Base-by-base conservation (phyloP, 805 yeast genomes). In the Pichia kluyveri region DNA sequence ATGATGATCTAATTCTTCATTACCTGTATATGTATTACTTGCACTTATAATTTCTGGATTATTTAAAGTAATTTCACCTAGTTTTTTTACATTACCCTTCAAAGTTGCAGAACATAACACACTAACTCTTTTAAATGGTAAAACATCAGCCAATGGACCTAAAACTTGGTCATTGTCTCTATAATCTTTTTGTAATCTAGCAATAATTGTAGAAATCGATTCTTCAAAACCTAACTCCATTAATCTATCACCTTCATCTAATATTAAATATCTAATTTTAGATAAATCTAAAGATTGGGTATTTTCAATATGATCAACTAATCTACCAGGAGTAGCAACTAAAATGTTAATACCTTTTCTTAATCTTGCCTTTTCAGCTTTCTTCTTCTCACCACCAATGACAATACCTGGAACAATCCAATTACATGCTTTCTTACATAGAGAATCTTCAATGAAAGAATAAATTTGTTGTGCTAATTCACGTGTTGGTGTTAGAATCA, bases 341-440 rank as follows among this genome's bases (percentile, higher is more conserved):
- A 93, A 73, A 34, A 93, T 81, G 64, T 93, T 93, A 34, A 90
- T 95, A 54, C 99, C 99, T 64, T 91, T 91, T 61, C 99, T 77
- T 34, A 93, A 68, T 58, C 99, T 71, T 1, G 98, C 97, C 73
- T 93, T 93, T 65, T 93, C 99, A 2, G 96, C 78, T 61, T 93
- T 95, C 65, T 91, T 91, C 76, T 91, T 90, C 63, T 93, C 99
- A 52, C 99, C 99, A 60, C 99, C 99, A 67, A 89, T 89, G 27
- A 93, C 95, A 39, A 90, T 79, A 38, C 98, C 96, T 0, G 99
- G 97, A 6, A 95, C 99, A 40, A 93, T 76, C 65, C 85, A 79
- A 60, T 86, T 95, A 61, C 91, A 83, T 27, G 50, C 43, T 60
- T 90, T 79, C 47, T 84, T 75, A 38, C 82, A 73, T 32, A 93